Base-by-base conservation (phyloP, 768 basidiomycete genomes). In the Ephemerocybe angulata region DNA sequence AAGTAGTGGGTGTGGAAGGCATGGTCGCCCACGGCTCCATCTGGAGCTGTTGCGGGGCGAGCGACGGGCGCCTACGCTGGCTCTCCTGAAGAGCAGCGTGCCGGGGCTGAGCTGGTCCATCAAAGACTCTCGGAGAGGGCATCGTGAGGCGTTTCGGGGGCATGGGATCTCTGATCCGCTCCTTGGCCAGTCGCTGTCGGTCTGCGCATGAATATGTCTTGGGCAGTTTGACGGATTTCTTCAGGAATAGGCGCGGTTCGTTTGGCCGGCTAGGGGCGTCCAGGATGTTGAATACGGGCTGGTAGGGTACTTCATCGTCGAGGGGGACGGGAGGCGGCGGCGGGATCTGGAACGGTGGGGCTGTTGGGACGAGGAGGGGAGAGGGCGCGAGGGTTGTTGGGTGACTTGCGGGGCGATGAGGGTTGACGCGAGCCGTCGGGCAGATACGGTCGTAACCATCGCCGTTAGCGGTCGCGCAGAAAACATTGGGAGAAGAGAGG, bases 241-340 rank as follows among this genome's bases (percentile, higher is more conserved):
- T 47, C 46, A 61, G 68, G 54, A 51, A 61, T 56, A 55, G 61
- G 29, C 59, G 67, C 28, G 68, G 72, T 56, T 73, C 74, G 19
- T 72, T 68, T 21, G 78, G 71, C 28, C 65, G 66, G 30, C 66
- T 65, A 1, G 79, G 77, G 22, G 72, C 79, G 55, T 82, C 80
- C 60, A 80, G 80, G 55, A 83, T 79, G 62, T 82, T 80, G 57
- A 77, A 73, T 46, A 79, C 77, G 40, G 67, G 69, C 11, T 66
- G 65, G 19, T 67, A 53, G 15, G 59, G 61, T 22, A 67, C 62
- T 50, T 69, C 68, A 43, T 68, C 38, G 21, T 52, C 60, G 40
- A 65, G 57, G 48, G 56, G 53, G n/a, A n/a, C n/a, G n/a, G n/a
- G n/a, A n/a, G n/a, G n/a, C n/a, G n/a, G n/a, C n/a, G n/a, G n/a